Evolutionary conservation across 768 basidiomycete genomes (phyloP).

Genomic region (Phylloporus sp.): DNA sequence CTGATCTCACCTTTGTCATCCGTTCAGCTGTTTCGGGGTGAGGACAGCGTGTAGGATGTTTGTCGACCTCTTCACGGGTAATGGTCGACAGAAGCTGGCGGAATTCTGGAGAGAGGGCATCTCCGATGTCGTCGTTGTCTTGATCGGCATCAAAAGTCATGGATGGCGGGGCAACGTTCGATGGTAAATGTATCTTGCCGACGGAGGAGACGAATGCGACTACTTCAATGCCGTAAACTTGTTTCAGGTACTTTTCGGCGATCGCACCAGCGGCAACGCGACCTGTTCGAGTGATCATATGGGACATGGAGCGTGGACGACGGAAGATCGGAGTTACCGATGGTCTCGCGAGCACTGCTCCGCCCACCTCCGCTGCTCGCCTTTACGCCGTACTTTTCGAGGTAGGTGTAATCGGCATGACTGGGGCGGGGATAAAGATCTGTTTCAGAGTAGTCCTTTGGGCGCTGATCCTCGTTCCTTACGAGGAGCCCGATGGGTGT

Average conservation of each 20-base stretch:
- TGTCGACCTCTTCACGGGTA: conserved; percentile 85
- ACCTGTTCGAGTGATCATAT: conserved; percentile 39
- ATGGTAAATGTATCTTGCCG: conserved; percentile 83
- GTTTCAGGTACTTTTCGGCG: conserved; percentile 90
- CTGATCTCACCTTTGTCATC: conserved; percentile 71
- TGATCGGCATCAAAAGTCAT: conserved; percentile 42
- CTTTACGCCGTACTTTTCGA: conserved; percentile 96
- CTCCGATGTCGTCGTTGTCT: conserved; percentile 59
- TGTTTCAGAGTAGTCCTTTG: conserved; percentile 97
- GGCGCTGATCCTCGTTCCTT: conserved; percentile 96
- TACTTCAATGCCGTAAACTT: conserved; percentile 86
- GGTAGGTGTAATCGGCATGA: conserved; percentile 97
- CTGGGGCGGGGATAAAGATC: conserved; percentile 96
- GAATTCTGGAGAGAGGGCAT: conserved; percentile 81
- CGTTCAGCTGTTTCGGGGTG: conserved; percentile 81
- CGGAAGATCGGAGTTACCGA: conserved; percentile 48
- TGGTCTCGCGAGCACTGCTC: conserved; percentile 93
- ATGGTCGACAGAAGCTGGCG: conserved; percentile 70
- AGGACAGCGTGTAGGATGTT: conserved; percentile 83
- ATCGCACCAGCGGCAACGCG: conserved; percentile 98
- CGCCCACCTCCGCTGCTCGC: conserved; percentile 96
- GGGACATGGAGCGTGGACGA: conserved; percentile 1
- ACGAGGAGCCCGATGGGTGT: conserved; percentile 97
- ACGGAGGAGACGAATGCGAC: conserved; percentile 97
- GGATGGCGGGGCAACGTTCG: conserved; percentile 40